phyloP scores from a whole-genome alignment of 768 basidiomycete genomes.

The Phlebiopsis gigantea region DNA sequence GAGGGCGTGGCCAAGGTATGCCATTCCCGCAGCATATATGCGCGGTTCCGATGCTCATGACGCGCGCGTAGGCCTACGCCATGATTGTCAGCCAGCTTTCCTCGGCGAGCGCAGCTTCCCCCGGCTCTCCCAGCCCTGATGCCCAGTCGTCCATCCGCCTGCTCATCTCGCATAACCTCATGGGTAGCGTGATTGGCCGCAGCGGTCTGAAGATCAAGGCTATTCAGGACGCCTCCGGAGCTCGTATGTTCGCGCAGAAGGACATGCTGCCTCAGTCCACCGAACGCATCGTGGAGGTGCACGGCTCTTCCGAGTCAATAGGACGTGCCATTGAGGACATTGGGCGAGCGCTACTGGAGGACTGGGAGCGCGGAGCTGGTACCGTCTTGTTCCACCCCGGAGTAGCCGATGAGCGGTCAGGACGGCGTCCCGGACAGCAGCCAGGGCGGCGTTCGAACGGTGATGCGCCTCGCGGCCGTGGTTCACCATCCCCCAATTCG shows the following conservation, averaged over 20 bases:
- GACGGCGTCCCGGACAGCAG: constrained; percentile 41
- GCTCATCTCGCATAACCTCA: constrained; percentile 97
- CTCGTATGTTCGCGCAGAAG: constrained; percentile 97
- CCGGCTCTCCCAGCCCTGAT: constrained; percentile 64
- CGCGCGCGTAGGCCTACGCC: constrained; percentile 69
- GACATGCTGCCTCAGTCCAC: constrained; percentile 99
- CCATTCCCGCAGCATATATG: constrained; percentile 3
- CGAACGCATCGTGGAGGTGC: constrained; percentile 97
- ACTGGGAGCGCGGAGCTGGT: constrained; percentile 92
- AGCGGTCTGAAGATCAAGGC: constrained; percentile 97
- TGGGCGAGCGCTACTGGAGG: constrained; percentile 90
- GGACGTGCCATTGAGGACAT: constrained; percentile 94
- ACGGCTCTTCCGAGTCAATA: constrained; percentile 89
- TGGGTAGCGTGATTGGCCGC: constrained; percentile 98
- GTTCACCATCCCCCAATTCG: constrained; percentile 46
- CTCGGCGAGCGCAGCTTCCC: constrained; percentile 71
- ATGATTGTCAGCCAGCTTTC: constrained; percentile 93
- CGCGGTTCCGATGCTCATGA: constrained; percentile 12
- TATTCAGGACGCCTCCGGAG: constrained; percentile 94
- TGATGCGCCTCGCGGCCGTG: constrained; percentile 40
- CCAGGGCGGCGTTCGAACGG: constrained; percentile 62
- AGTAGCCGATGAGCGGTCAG: constrained; percentile 70
- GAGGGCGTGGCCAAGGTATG: constrained; percentile 88
- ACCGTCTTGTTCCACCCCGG: constrained; percentile 97
- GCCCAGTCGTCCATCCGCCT: constrained; percentile 82